These are phyloP conservation scores for Fusarium proliferatum DNA, from an alignment of 2,329 filamentous ascomycete genomes.

Conservation along the genomic window DNA sequence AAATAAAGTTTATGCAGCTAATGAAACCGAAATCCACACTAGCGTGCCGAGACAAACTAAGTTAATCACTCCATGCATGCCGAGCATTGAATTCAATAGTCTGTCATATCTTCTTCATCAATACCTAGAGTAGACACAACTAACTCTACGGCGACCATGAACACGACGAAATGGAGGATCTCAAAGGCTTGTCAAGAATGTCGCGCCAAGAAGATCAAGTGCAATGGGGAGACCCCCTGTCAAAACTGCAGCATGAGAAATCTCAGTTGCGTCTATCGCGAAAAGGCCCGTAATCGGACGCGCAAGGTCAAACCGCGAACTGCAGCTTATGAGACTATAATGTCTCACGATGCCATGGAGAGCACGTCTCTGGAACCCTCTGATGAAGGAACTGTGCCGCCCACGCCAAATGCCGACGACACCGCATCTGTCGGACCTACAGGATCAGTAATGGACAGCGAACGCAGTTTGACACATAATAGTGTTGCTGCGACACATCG, in stretches of 20 bases:
- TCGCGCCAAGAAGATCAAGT: conserved; percentile 48
- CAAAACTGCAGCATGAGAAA: conserved; percentile 44
- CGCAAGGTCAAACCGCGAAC: conserved; percentile 41
- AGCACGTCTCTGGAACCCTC: conserved; percentile 35
- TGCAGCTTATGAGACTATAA: conserved; percentile 39
- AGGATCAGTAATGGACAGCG: conserved; percentile 31
- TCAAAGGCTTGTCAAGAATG: conserved; percentile 51
- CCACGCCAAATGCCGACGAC: conserved; percentile 30
- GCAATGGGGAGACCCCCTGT: conserved; percentile 48
- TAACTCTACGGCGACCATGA: conserved; percentile 31
- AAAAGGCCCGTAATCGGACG: conserved; percentile 47
- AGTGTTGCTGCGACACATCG: conserved; percentile 60
- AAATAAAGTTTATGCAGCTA: conserved; percentile 34
- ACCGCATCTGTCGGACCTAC: conserved; percentile 7
- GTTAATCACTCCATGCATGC: conserved; percentile 30
- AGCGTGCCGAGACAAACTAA: conserved; percentile 21
- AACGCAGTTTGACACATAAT: conserved; percentile 49
- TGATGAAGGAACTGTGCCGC: conserved; percentile 35
- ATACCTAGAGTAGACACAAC: background rate
- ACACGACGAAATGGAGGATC: conserved; percentile 48
- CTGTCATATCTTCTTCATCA: conserved; percentile 7
- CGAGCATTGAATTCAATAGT: conserved; percentile 23
- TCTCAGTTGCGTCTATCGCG: conserved; percentile 46
- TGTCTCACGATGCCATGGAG: conserved; percentile 33
- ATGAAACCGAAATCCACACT: conserved; percentile 22